phyloP scores from a whole-genome alignment of 2,329 filamentous ascomycete genomes.

The Talaromyces sp. region DNA sequence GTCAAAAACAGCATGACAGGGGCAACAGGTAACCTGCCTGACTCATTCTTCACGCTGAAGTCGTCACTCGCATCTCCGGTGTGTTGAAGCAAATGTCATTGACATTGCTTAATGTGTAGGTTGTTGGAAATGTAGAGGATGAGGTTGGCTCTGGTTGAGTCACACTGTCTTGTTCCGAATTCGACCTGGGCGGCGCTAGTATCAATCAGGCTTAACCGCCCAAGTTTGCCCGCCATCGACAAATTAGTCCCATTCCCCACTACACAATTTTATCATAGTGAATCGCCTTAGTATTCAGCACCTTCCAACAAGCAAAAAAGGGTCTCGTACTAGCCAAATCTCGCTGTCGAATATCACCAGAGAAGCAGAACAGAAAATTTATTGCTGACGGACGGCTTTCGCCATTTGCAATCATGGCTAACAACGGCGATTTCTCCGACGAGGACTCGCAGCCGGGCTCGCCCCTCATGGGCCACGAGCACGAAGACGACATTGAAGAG shows the following conservation, averaged over 20 bases:
- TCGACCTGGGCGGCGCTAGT: not conserved
- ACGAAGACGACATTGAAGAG: conserved; percentile 68
- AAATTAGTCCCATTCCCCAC: conserved; percentile 11
- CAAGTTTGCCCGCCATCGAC: conserved; percentile 1
- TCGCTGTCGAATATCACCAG: not conserved
- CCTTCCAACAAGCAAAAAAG: not conserved
- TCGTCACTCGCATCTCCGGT: not conserved
- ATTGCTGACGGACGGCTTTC: not conserved
- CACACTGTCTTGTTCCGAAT: not conserved
- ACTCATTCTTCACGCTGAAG: not conserved
- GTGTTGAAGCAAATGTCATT: not conserved
- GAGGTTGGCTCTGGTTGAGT: not conserved
- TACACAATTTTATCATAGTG: conserved; percentile 16
- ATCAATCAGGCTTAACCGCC: not conserved
- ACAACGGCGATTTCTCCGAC: conserved; percentile 53
- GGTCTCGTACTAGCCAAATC: not conserved
- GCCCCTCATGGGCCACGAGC: conserved; percentile 52
- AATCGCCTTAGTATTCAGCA: not conserved
- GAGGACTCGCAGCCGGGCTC: conserved; percentile 53
- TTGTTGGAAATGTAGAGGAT: not conserved
- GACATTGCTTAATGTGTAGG: not conserved
- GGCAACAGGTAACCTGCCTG: not conserved
- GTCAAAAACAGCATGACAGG: not conserved
- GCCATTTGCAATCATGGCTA: conserved; percentile 40
- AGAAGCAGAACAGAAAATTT: not conserved